Base-by-base conservation (phyloP, 441 rosid genomes). In the Syzygium syzygioides region DNA sequence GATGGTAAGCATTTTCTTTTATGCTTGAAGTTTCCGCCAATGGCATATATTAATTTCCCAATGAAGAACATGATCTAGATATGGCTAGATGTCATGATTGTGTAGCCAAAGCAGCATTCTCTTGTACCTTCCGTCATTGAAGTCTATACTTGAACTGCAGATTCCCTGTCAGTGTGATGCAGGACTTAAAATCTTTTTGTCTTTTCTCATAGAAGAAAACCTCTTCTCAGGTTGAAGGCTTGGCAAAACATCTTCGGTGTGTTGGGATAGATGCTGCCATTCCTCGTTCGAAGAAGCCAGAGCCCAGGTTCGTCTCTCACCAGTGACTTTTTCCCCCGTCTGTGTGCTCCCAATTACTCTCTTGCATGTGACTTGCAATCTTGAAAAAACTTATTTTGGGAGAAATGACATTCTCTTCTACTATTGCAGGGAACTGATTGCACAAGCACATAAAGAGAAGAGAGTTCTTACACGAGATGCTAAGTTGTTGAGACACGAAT, bases 221-320 rank as follows among this genome's bases (percentile, higher is more conserved):
- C 48, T 88, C 41, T 92, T 25, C 86, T 62, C 91, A 97, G 98
- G 95, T 97, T 89, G 98, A 96, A 94, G 98, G 99, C 89, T 91
- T 97, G 94, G 99, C 99, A 11, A 97, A 97, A 91, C 99, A 97
- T 94, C 91, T 97, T 76, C 96, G 97, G 11, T 97, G 99, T 91
- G 98, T 97, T 76, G 99, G 98, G 54, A 89, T 97, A 55, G 99
- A 97, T 93, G 99, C 99, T 91, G 98, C 99, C 62, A 90, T 95
- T 88, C 97, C 99, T 68, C 88, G 55, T 88, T 93, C 94, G 2
- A 96, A 90, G 91, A 96, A 92, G 91, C 99, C 99, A 4, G 96
- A 95, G 89, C 88, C 99, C 79, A 96, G 99, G 97, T 96, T 87
- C 85, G 55, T 62, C 57, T 87, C 55, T 71, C 0, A 6, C 19